These are phyloP conservation scores for Vitis hybrid DNA, from an alignment of 177 flowering plant genomes.

Conservation along the genomic window DNA sequence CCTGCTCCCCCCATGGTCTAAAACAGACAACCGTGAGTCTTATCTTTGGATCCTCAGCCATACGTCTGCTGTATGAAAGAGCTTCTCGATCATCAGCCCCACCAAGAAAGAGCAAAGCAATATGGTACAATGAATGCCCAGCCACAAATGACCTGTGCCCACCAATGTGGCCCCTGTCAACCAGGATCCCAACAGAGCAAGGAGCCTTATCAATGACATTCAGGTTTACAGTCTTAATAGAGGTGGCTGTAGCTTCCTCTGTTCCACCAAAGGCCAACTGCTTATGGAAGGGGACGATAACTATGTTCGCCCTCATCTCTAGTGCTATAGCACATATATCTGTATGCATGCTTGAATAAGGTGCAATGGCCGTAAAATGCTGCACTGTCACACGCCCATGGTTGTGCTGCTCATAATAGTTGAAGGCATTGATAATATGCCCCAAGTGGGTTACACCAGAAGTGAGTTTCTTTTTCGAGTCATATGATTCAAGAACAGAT, in stretches of 20 bases:
- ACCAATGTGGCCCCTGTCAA: conserved; percentile 35
- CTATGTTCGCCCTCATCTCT: conserved; percentile 28
- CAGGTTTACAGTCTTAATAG: conserved; percentile 29
- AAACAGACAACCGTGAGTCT: conserved; percentile 32
- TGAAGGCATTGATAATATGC: conserved; percentile 40
- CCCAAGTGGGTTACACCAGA: conserved; percentile 7
- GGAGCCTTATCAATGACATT: conserved; percentile 45
- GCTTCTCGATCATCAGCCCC: conserved; percentile 55
- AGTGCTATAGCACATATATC: conserved; percentile 42
- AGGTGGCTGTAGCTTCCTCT: background rate
- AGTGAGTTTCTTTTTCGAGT: background rate
- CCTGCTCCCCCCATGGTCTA: too few species aligned
- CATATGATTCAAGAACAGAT: conserved; percentile 41
- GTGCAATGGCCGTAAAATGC: conserved; percentile 38
- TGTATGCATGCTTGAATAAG: conserved; percentile 36
- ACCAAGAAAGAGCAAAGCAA: conserved; percentile 48
- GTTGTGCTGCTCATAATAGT: conserved; percentile 27
- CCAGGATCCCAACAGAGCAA: conserved; percentile 53
- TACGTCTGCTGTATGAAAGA: conserved; percentile 41
- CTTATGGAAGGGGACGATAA: conserved; percentile 59
- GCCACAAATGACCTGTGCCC: conserved; percentile 9
- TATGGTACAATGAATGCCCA: conserved; percentile 10
- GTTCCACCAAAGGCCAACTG: conserved; percentile 42
- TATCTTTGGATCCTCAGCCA: conserved; percentile 33
- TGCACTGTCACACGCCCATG: conserved; percentile 21